phyloP scores from a whole-genome alignment of 116 monocot genomes.

The Papilionanthe hybrid region DNA sequence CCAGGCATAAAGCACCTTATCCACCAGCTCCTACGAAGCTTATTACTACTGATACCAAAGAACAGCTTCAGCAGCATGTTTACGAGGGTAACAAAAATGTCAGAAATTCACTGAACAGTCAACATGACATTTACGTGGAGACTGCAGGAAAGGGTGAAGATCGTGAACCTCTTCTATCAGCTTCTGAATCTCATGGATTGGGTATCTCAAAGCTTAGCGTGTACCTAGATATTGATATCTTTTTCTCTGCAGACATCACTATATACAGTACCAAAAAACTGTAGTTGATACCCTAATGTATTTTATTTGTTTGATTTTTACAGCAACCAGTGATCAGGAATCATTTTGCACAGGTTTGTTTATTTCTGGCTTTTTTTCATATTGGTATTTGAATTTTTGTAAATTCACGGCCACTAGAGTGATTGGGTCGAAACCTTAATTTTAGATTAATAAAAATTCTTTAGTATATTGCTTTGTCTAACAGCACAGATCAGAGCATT shows the following conservation, averaged over 20 bases:
- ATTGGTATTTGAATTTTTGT: not conserved
- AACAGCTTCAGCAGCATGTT: conserved; percentile 10
- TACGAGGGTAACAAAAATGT: conserved; percentile 9
- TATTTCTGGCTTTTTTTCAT: conserved; percentile 8
- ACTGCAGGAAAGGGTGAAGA: conserved; percentile 37
- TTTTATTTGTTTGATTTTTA: conserved; percentile 7
- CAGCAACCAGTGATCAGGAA: conserved; percentile 19
- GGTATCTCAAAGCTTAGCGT: conserved; percentile 26
- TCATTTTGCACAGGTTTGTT: conserved; percentile 32
- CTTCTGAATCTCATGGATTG: conserved; percentile 23
- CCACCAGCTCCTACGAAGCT: conserved; percentile 45
- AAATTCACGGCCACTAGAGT: conserved; percentile 4
- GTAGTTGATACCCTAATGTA: conserved; percentile 3
- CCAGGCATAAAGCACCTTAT: conserved; percentile 59
- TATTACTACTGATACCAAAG: conserved; percentile 7
- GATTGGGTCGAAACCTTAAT: not conserved
- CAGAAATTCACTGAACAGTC: conserved; percentile 16
- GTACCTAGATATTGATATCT: conserved; percentile 14
- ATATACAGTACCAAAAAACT: not conserved
- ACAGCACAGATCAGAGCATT: conserved; percentile 43
- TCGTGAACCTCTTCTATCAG: conserved; percentile 69
- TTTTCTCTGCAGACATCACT: conserved; percentile 1
- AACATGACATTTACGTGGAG: conserved; percentile 18
- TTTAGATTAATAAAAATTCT: not conserved
- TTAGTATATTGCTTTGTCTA: conserved; percentile 4